Evolutionary conservation across 495 filamentous ascomycete genomes (phyloP).

Genomic region (Lasiosphaeriaceae sp.): DNA sequence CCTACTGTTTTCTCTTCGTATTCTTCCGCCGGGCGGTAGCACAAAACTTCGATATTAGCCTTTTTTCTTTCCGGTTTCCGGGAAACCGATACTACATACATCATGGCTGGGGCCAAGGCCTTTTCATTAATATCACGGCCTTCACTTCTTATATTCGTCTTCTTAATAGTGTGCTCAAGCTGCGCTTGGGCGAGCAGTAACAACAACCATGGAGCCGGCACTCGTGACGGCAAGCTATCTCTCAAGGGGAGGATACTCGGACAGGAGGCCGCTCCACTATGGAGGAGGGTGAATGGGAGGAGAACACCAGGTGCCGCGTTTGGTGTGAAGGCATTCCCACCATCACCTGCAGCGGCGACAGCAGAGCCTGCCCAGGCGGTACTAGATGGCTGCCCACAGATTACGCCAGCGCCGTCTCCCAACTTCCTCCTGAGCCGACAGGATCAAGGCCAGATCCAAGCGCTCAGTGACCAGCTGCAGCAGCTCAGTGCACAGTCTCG

Average conservation of each 20-base stretch:
- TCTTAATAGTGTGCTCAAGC: constrained; percentile 16
- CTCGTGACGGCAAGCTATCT: neutral
- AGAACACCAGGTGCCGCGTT: neutral
- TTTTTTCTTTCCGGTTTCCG: neutral
- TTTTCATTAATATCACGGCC: constrained; percentile 7
- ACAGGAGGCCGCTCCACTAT: neutral
- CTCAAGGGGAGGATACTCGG: neutral
- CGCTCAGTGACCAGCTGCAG: constrained; percentile 34
- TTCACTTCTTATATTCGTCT: constrained; percentile 9
- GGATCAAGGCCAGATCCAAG: constrained; percentile 38
- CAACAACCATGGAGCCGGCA: neutral
- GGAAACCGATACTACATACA: neutral
- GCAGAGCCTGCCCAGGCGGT: neutral
- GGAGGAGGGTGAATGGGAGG: neutral
- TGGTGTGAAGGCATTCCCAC: no score
- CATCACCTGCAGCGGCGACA: constrained; percentile 2
- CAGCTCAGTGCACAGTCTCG: constrained; percentile 24
- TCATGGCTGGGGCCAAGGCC: constrained; percentile 12
- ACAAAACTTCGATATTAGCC: neutral
- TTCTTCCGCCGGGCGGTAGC: constrained; percentile 28
- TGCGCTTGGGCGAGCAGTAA: constrained; percentile 16
- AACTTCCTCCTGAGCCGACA: constrained; percentile 18
- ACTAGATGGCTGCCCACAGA: neutral
- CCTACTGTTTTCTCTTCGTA: neutral
- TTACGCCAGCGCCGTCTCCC: constrained; percentile 19